phyloP scores from a whole-genome alignment of 495 filamentous ascomycete species.

The Parathielavia appendiculata region DNA sequence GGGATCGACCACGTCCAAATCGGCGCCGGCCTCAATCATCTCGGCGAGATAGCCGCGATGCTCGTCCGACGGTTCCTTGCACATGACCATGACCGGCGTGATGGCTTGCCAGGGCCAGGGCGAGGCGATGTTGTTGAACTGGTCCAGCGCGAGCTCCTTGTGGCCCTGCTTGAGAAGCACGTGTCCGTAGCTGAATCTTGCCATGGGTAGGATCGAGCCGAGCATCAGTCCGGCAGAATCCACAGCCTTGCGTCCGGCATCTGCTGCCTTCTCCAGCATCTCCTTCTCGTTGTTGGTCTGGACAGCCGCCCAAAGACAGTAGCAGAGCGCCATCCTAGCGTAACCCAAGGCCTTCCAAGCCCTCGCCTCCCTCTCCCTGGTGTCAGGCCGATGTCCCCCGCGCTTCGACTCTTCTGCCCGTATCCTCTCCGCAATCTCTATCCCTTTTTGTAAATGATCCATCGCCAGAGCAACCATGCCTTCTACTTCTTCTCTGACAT shows the following conservation, averaged over 20 bases:
- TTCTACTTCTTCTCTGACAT: neutral
- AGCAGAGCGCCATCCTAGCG: neutral
- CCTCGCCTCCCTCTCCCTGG: neutral
- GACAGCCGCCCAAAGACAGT: neutral
- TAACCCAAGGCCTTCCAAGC: neutral
- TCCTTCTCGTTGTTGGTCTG: neutral
- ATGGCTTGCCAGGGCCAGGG: neutral
- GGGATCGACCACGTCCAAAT: neutral
- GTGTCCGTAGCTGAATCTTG: neutral
- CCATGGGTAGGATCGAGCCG: neutral
- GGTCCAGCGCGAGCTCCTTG: neutral
- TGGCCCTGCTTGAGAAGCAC: neutral
- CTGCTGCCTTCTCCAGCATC: neutral
- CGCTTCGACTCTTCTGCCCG: neutral
- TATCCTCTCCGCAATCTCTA: neutral
- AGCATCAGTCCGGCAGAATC: neutral
- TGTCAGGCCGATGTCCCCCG: neutral
- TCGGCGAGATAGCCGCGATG: neutral
- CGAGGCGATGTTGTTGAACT: neutral
- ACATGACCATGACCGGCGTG: neutral
- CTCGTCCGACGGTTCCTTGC: neutral
- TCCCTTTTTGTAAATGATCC: neutral
- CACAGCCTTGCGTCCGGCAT: neutral
- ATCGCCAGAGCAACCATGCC: neutral
- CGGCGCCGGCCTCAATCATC: neutral